A percentile compares a stretch with the other conserved stretches of the same genome.
phyloP scores from a whole-genome alignment of 345 rosid species.

The Diplotaxis tenuifolia region DNA sequence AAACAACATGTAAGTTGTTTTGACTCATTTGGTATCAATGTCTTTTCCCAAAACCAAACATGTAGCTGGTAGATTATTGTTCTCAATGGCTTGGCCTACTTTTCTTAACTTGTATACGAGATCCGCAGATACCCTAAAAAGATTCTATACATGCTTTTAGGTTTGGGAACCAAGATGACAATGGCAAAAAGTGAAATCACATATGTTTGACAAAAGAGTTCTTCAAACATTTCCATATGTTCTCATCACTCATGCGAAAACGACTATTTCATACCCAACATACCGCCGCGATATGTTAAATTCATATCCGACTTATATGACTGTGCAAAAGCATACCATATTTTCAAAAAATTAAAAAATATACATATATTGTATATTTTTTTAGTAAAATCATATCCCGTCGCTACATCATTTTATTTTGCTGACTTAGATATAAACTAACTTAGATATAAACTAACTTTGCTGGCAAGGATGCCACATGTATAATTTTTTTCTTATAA shows the following conservation, averaged over 20 bases:
- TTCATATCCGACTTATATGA: no score
- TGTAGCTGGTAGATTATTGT: conserved; percentile 64
- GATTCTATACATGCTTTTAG: conserved; percentile 11
- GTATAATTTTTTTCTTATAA: no score
- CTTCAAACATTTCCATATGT: background rate
- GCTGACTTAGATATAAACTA: no score
- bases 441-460: no score
- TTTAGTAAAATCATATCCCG: no score
- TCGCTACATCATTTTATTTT: no score
- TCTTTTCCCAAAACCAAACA: conserved; percentile 69
- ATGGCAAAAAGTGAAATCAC: background rate
- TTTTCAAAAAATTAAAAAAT: no score
- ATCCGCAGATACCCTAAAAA: conserved; percentile 81
- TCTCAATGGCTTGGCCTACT: conserved; percentile 90
- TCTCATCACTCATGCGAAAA: no score
- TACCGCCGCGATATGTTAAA: no score
- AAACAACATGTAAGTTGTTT: conserved; percentile 42
- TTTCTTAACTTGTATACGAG: conserved; percentile 83
- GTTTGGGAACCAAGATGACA: background rate
- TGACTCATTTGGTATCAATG: conserved; percentile 69
- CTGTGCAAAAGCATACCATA: background rate
- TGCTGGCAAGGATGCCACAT: no score
- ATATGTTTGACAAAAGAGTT: background rate
- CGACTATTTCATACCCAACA: no score
- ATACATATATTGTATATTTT: no score